Evolutionary conservation across 306 rosid genomes (phyloP).

Genomic region (Medicago lupulina): DNA sequence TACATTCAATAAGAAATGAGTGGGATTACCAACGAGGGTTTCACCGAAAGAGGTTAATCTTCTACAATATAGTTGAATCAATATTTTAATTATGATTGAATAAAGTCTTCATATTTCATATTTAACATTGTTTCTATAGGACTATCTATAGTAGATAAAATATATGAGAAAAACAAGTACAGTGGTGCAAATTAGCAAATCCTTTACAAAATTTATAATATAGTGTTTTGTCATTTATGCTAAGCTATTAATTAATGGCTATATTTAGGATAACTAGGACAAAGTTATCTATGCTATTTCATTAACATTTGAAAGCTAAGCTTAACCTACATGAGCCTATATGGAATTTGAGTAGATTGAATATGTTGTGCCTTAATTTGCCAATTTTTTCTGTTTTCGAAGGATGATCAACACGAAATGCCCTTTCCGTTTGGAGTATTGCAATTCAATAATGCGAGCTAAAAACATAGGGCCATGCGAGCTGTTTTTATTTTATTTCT

Average conservation of each 20-base stretch:
- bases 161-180: no score
- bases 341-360: conserved; percentile 38
- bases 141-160: no score
- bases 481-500: conserved; percentile 4
- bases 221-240: conserved; percentile 9
- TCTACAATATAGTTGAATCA: no score
- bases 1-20: background rate
- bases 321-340: conserved; percentile 26
- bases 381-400: conserved; percentile 11
- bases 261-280: conserved; percentile 8
- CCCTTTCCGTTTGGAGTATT: conserved; percentile 32
- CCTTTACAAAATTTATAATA: background rate
- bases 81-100: no score
- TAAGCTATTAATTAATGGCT: conserved; percentile 20
- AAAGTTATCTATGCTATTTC: conserved; percentile 27
- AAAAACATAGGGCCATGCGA: background rate
- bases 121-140: no score
- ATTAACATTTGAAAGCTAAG: conserved; percentile 39
- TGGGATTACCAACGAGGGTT: no score
- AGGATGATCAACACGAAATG: conserved; percentile 15
- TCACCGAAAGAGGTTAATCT: no score
- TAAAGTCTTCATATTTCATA: no score
- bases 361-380: background rate
- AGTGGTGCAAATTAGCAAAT: background rate
- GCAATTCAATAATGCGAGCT: conserved; percentile 38